A percentile compares a stretch with the other conserved stretches of the same genome.
phyloP scores from a whole-genome alignment of 192 early-diverging fungal species.

The Gigaspora rosea region DNA sequence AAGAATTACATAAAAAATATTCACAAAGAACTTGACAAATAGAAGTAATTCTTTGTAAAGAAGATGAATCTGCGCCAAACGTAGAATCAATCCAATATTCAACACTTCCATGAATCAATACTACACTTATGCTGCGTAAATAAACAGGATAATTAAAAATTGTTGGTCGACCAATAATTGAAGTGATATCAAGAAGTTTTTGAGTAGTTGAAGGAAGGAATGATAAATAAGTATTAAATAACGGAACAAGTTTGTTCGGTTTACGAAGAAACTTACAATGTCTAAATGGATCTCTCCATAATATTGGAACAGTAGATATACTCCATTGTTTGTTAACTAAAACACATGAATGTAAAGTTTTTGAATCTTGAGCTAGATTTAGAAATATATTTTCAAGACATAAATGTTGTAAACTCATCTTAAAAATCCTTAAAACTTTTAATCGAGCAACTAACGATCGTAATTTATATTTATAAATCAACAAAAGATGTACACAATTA shows the following conservation, averaged over 20 bases:
- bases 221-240: background rate
- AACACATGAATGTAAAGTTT: background rate
- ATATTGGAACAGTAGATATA: background rate
- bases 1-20: background rate
- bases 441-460: too few relatives aligned
- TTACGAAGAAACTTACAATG: background rate
- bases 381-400: background rate
- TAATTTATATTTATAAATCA: too few relatives aligned
- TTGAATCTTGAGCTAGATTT: background rate
- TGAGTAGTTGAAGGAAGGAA: background rate
- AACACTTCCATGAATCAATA: background rate
- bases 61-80: background rate
- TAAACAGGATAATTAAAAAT: background rate
- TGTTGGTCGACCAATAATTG: background rate
- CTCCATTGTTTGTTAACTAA: background rate
- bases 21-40: background rate
- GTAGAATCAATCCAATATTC: background rate
- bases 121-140: background rate
- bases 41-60: background rate
- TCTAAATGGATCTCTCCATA: slow-evolving; percentile 4
- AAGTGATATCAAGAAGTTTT: background rate
- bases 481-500: too few relatives aligned
- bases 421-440: too few relatives aligned
- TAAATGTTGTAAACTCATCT: background rate
- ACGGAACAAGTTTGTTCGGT: background rate